Evolutionary conservation across 768 basidiomycete genomes (phyloP).

Genomic region (Jaapia argillacea): DNA sequence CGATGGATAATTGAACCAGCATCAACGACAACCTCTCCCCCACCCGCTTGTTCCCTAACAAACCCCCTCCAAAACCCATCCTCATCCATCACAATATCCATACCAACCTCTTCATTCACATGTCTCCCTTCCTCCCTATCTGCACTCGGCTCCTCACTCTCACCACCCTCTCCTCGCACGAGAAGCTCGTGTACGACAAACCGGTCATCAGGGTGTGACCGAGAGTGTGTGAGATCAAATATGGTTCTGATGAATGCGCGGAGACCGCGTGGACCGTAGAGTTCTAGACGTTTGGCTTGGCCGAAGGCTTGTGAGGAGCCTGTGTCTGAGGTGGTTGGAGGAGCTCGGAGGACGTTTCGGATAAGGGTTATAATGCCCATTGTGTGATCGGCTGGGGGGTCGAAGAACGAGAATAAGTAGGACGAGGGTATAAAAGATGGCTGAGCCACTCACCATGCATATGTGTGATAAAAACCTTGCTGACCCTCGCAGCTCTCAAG

Average conservation of each 20-base stretch:
- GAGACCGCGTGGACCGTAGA: constrained; percentile 75
- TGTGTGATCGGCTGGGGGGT: constrained; percentile 51
- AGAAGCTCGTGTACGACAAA: constrained; percentile 80
- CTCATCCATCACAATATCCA: constrained; percentile 40
- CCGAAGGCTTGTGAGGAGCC: constrained; percentile 14
- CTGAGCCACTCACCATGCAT: constrained; percentile 69
- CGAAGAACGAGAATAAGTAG: too few relatives aligned
- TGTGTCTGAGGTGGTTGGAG: constrained; percentile 12
- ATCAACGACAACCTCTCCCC: constrained; percentile 43
- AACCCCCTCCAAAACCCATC: constrained; percentile 64
- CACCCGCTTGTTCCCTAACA: constrained; percentile 24
- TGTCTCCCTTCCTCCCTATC: constrained; percentile 33
- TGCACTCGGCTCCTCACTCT: background rate
- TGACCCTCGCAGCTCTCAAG: constrained; percentile 37
- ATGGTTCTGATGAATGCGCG: constrained; percentile 65
- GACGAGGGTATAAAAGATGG: too few relatives aligned
- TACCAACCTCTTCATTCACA: constrained; percentile 52
- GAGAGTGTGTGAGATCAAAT: constrained; percentile 57
- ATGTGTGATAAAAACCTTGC: constrained; percentile 76
- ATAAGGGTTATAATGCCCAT: constrained; percentile 67
- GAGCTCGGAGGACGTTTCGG: constrained; percentile 40
- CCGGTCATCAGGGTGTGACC: constrained; percentile 33
- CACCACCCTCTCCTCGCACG: constrained; percentile 9
- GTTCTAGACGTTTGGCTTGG: constrained; percentile 39
- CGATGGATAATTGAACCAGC: constrained; percentile 74